Evolutionary conservation across 1,284 basidiomycete species (phyloP).

Genomic region (Malassezia caprae): DNA sequence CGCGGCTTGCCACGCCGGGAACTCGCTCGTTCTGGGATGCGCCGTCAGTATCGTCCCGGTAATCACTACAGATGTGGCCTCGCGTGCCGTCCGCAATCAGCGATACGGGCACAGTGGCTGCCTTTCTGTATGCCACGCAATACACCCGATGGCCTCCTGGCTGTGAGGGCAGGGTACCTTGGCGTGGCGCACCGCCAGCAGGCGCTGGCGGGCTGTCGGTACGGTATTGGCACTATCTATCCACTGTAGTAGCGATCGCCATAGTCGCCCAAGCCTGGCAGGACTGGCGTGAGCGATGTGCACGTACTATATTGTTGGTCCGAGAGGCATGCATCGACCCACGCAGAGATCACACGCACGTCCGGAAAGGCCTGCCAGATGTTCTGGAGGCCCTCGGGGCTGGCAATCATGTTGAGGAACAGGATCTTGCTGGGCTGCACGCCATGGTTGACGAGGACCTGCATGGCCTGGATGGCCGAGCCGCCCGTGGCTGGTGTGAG

Average conservation of each 20-base stretch:
- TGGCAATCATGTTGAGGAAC: constrained; percentile 89
- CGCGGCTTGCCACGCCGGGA: neutral
- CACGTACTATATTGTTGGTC: constrained; percentile 53
- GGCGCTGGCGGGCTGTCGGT: neutral
- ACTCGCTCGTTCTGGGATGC: constrained; percentile 1
- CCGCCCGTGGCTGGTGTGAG: constrained; percentile 66
- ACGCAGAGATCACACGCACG: constrained; percentile 76
- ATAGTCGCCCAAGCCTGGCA: constrained; percentile 43
- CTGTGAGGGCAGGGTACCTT: constrained; percentile 11
- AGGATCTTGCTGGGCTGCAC: constrained; percentile 73
- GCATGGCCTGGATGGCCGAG: constrained; percentile 92
- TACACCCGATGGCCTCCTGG: constrained; percentile 7
- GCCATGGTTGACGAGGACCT: constrained; percentile 75
- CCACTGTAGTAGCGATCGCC: constrained; percentile 44
- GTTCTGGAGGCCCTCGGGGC: constrained; percentile 77
- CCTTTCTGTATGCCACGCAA: constrained; percentile 10
- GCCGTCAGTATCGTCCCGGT: neutral
- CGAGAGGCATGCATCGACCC: constrained; percentile 91
- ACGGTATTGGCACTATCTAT: neutral
- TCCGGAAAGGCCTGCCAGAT: constrained; percentile 72
- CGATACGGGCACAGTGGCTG: neutral
- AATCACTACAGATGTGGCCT: neutral
- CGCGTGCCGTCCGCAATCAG: neutral
- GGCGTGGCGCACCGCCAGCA: neutral
- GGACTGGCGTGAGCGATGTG: constrained; percentile 15